Base-by-base conservation (phyloP, 495 filamentous ascomycete genomes). In the Penicillium mononematosum region DNA sequence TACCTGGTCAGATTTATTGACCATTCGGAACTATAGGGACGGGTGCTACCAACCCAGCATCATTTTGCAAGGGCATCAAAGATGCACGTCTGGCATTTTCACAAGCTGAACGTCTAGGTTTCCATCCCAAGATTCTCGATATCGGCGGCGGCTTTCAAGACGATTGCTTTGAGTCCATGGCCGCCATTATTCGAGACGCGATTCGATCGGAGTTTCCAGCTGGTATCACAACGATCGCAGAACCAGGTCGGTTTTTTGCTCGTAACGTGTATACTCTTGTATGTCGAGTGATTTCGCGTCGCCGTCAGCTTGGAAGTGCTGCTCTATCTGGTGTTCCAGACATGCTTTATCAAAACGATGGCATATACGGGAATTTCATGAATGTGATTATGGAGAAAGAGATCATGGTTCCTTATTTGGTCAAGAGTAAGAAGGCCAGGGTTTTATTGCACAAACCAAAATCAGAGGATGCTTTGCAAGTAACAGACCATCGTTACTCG, bases 331-430 rank as follows among this genome's bases (percentile, higher is more conserved):
- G 58, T 1, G 29, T 60, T 42, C 63, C 59, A 16, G 63, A 71
- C 22, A 75, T 71, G 70, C 63, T 75, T 10, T 73, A 71, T 45
- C 61, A 65, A 17, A 73, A 72, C 52, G 72, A 75, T 52, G 72
- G 72, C 2, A 47, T 75, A 2, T 75, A 71, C 47, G 66, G 68
- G 17, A 66, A 58, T 45, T 75, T 75, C 44, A 63, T 70, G 63
- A 66, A 67, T 59, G 59, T 64, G 1, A 51, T 65, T 16, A 63
- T 64, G 55, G 68, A 70, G 29, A 61, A 66, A 20, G 63, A 63
- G 25, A 44, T 56, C 1, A 60, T 66, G 62, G 44, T 45, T 31
- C 59, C 59, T 11, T 22, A 44, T 45, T 41, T 65, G 38, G 16
- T 62, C 16, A 27, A 38, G 19, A 22, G 34, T 5, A 53, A 50